phyloP scores from a whole-genome alignment of 2,329 filamentous ascomycete genomes.

The Neoascochyta sp. region DNA sequence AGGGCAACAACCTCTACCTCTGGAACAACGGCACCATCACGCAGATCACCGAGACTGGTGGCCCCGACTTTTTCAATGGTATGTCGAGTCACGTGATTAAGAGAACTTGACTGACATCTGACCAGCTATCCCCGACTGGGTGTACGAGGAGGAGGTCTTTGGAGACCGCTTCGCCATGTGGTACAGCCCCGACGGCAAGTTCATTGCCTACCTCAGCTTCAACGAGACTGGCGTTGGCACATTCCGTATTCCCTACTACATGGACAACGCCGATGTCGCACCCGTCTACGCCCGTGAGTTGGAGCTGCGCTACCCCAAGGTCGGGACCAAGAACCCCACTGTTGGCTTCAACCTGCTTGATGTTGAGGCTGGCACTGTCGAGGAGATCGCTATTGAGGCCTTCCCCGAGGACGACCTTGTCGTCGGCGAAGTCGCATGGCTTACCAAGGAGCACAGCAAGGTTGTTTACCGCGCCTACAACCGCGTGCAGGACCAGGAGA shows the following conservation, averaged over 20 bases:
- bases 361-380: constrained; percentile 47
- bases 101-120: no score
- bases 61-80: constrained; percentile 60
- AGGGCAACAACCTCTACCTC: constrained; percentile 62
- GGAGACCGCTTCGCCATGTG: constrained; percentile 51
- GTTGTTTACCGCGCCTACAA: constrained; percentile 65
- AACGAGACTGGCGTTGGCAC: constrained; percentile 65
- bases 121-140: constrained; percentile 64
- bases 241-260: constrained; percentile 64
- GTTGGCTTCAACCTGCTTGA: constrained; percentile 59
- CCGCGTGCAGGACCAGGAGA: constrained; percentile 63
- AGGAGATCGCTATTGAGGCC: constrained; percentile 51
- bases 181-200: constrained; percentile 56
- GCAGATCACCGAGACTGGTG: constrained; percentile 58
- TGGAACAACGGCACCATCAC: constrained; percentile 53
- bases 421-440: constrained; percentile 65
- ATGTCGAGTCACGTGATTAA: no score
- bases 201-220: constrained; percentile 55
- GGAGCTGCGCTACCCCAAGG: constrained; percentile 65
- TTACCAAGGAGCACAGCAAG: constrained; percentile 58
- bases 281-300: constrained; percentile 61
- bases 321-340: constrained; percentile 63
- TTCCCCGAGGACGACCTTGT: constrained; percentile 60
- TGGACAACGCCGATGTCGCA: constrained; percentile 55
- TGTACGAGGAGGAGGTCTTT: constrained; percentile 59